Evolutionary conservation across 805 yeast species (phyloP), one percentile per base, ranked within the genome.

Genomic region (Cyberlindnera petersonii): DNA sequence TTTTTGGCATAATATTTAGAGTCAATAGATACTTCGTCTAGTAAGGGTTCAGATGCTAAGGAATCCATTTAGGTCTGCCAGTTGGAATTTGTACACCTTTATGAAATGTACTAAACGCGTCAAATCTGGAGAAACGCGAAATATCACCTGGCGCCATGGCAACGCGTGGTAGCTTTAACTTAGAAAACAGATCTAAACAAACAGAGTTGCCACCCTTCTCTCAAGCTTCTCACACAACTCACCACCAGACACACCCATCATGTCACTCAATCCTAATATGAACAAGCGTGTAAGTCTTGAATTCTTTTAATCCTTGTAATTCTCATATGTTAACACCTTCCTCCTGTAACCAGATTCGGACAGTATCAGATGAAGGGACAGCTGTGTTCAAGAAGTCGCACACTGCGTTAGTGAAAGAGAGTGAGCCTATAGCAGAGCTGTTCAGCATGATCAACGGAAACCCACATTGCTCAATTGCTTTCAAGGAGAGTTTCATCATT

Each of bases 401-500:
- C 28, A 46, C 56, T 1, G 39, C 21, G 26, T 11, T 39, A 18
- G 19, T 33, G 3, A 11, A 5, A 21, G 20, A 22, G 16, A 13
- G 17, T 10, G 42, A 28, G 26, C 44, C 43, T 3, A 39, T 52
- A 4, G 56, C 46, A 1, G 37, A 47, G 28, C 36, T 52, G 1
- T 49, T 40, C 42, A 43, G 50, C 19, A 31, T 50, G 16, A 45
- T 40, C 5, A 35, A 37, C 3, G 42, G 39, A 1, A 14, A 11
- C 3, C 31, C 33, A 2, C 61, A 62, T 24, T 48, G 42, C 6
- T 31, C 43, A 2, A 42, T 77, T n/a, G 48, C 51, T 3, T 48
- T 66, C 19, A 53, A 68, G 22, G 50, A 60, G 3, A 54, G 58
- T 4, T 53, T 63, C 1, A 46, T 60, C 0, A 59, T 75, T 5